Conservation (phyloP, 106 monocot species). For the Dendrobium huoshanense region DNA sequence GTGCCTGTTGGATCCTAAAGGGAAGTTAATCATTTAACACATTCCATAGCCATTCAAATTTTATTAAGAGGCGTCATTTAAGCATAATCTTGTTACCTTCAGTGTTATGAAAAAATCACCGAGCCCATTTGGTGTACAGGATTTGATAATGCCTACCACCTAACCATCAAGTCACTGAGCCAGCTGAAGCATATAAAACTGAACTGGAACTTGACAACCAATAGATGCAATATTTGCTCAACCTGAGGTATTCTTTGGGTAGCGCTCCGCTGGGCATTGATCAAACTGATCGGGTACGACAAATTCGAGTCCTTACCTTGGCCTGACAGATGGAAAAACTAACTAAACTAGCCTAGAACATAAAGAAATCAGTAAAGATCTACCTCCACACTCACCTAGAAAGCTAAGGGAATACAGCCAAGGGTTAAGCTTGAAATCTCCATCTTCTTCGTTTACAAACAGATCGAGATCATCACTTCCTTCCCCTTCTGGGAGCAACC, state of each 20-base stretch:
- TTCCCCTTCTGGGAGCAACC: background rate
- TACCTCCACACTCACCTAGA: constrained; percentile 24
- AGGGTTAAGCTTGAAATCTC: constrained; percentile 47
- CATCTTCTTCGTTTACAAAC: constrained; percentile 12
- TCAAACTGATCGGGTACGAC: constrained; percentile 24
- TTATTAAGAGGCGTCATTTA: background rate
- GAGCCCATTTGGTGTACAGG: constrained; percentile 57
- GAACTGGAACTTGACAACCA: background rate
- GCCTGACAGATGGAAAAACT: background rate
- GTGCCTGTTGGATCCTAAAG: constrained; percentile 81
- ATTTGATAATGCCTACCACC: constrained; percentile 69
- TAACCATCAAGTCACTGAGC: constrained; percentile 17
- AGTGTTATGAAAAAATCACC: constrained; percentile 68
- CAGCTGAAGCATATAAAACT: background rate
- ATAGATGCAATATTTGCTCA: background rate
- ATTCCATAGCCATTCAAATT: background rate
- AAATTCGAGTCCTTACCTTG: constrained; percentile 4
- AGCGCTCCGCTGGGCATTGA: constrained; percentile 13
- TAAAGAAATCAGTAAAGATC: background rate
- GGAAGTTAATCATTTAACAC: background rate
- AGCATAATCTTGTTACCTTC: constrained; percentile 29
- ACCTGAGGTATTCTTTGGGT: constrained; percentile 31
- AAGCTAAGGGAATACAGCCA: constrained; percentile 54
- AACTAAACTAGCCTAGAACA: constrained; percentile 2
- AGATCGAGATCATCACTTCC: background rate